A percentile compares a stretch with the other conserved stretches of the same genome.
These are phyloP conservation scores for Lagenaria siceraria DNA, from an alignment of 306 rosid genomes.

Conservation along the genomic window DNA sequence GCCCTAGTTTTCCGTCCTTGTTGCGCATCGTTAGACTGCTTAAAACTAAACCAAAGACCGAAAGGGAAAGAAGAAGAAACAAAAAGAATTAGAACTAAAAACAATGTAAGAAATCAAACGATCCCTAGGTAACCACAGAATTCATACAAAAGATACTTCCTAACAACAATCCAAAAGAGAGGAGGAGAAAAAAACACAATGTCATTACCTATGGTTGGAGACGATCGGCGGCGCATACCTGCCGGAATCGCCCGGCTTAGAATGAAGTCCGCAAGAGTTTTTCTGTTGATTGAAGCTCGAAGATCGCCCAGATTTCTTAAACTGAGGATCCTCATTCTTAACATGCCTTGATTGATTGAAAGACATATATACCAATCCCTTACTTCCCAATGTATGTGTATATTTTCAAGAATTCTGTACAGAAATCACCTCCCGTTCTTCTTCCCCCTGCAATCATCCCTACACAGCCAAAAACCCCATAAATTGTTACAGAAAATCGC, in stretches of 20 bases:
- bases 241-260: slow-evolving; percentile 53
- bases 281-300: slow-evolving; percentile 67
- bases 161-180: not conserved
- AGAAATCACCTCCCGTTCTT: not conserved
- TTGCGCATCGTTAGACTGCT: slow-evolving; percentile 60
- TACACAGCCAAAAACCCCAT: not conserved
- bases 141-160: not conserved
- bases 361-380: slow-evolving; percentile 76
- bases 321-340: slow-evolving; percentile 11
- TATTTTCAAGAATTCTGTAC: not conserved
- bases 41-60: slow-evolving; percentile 24
- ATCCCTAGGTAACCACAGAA: not conserved
- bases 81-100: not conserved
- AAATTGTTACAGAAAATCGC: not conserved
- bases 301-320: slow-evolving; percentile 57
- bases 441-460: not conserved
- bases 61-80: not conserved
- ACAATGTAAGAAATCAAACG: not conserved
- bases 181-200: too few relatives aligned
- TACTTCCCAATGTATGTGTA: slow-evolving; percentile 18
- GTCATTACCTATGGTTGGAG: slow-evolving; percentile 36
- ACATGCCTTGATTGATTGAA: slow-evolving; percentile 79
- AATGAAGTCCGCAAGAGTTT: slow-evolving; percentile 28
- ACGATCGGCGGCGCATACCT: slow-evolving; percentile 40
- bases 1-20: slow-evolving; percentile 57